Conservation (phyloP, 2,329 filamentous ascomycete species). For the Colletotrichum orbiculare region DNA sequence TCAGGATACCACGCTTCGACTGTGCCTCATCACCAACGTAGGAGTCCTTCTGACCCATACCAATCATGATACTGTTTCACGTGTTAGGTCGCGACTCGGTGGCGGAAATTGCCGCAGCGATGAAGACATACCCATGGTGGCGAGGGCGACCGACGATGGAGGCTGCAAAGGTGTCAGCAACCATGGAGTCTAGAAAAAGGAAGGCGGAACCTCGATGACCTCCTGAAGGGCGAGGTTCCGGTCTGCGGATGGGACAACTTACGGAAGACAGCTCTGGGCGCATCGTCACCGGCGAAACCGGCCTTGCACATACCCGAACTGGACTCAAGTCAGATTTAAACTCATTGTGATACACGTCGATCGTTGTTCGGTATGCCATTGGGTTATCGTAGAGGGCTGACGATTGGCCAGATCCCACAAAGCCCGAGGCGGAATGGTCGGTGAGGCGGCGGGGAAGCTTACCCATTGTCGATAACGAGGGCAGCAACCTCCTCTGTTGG, state of each 20-base stretch:
- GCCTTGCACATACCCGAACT: slow-evolving; percentile 99
- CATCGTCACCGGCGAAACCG: slow-evolving; percentile 99
- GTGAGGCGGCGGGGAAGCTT: slow-evolving; percentile 67
- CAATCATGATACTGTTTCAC: slow-evolving; percentile 94
- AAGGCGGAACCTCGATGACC: slow-evolving; percentile 10
- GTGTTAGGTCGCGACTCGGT: slow-evolving; percentile 43
- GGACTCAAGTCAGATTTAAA: slow-evolving; percentile 53
- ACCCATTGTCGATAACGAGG: slow-evolving; percentile 99
- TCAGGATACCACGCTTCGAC: slow-evolving; percentile 99
- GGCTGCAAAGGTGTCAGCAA: slow-evolving; percentile 68
- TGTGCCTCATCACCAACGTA: slow-evolving; percentile 99
- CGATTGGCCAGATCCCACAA: slow-evolving; percentile 15
- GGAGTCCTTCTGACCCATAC: slow-evolving; percentile 99
- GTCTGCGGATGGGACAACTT: slow-evolving; percentile 66
- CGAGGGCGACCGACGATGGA: slow-evolving; percentile 99
- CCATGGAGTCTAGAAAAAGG: neutral
- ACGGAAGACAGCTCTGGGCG: slow-evolving; percentile 99
- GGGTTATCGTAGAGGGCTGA: slow-evolving; percentile 26
- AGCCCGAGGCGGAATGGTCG: slow-evolving; percentile 44
- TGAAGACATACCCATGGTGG: slow-evolving; percentile 92
- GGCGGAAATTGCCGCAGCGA: slow-evolving; percentile 17
- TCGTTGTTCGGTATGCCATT: slow-evolving; percentile 29
- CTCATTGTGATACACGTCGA: slow-evolving; percentile 18
- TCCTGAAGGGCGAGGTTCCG: slow-evolving; percentile 24
- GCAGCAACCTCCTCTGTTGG: slow-evolving; percentile 98